A percentile compares a stretch with the other conserved stretches of the same genome.
phyloP scores from a whole-genome alignment of 768 basidiomycete genomes.

The Coprinellus micaceus region DNA sequence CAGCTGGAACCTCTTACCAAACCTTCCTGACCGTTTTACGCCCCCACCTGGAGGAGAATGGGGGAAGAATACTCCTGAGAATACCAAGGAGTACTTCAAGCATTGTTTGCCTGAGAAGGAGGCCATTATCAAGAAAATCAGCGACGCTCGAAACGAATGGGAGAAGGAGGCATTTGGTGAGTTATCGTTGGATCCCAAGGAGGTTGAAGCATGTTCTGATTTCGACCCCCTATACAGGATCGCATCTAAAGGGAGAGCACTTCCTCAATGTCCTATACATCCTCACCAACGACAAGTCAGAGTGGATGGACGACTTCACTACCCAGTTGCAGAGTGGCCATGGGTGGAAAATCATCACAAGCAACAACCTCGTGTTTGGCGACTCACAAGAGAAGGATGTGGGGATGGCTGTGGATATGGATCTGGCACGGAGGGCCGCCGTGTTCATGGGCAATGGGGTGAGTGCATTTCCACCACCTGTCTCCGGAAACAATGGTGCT shows the following conservation, averaged over 20 bases:
- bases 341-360: conserved; percentile 47
- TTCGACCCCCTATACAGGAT: conserved; percentile 53
- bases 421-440: conserved; percentile 44
- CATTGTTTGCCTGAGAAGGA: conserved; percentile 45
- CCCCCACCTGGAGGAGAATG: conserved; percentile 33
- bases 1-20: conserved; percentile 44
- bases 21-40: conserved; percentile 43
- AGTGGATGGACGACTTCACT: conserved; percentile 43
- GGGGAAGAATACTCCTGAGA: conserved; percentile 38
- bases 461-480: conserved; percentile 19
- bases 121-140: conserved; percentile 38
- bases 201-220: conserved; percentile 33
- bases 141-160: conserved; percentile 35
- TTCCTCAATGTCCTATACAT: conserved; percentile 19
- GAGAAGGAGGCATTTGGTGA: conserved; percentile 13
- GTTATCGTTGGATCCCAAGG: background rate
- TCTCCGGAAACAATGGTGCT: conserved; percentile 4
- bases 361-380: conserved; percentile 36
- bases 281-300: conserved; percentile 46
- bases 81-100: conserved; percentile 34
- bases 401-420: conserved; percentile 52
- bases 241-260: conserved; percentile 10
- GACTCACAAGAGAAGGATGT: conserved; percentile 45
- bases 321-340: conserved; percentile 29
- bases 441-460: conserved; percentile 58